A percentile compares a stretch with the other conserved stretches of the same genome.
phyloP scores from a whole-genome alignment of 139 green algal species.

The Chlamydomonas eustigma region DNA sequence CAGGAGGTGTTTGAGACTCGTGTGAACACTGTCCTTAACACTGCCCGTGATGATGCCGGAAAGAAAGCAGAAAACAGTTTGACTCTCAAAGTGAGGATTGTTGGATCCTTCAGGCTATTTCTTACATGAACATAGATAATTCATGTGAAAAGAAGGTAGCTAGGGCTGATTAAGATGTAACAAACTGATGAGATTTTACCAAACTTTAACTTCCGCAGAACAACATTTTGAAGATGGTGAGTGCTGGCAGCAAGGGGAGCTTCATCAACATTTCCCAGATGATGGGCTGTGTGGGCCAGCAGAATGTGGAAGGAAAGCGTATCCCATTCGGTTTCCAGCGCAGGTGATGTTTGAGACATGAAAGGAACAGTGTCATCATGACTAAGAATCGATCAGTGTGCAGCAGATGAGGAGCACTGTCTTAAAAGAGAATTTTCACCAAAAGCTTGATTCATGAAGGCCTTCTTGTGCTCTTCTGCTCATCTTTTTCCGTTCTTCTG shows the following conservation, averaged over 20 bases:
- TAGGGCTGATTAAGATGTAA: slow-evolving; percentile 8
- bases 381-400: too few relatives aligned
- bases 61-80: slow-evolving; percentile 85
- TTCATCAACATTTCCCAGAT: slow-evolving; percentile 99
- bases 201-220: slow-evolving; percentile 51
- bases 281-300: slow-evolving; percentile 98
- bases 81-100: slow-evolving; percentile 46
- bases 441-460: too few relatives aligned
- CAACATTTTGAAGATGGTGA: slow-evolving; percentile 99
- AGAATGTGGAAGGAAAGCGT: slow-evolving; percentile 99
- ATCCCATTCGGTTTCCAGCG: slow-evolving; percentile 95
- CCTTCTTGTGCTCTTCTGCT: too few relatives aligned
- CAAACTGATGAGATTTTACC: not conserved
- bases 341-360: too few relatives aligned
- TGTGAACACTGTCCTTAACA: slow-evolving; percentile 87
- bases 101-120: too few relatives aligned
- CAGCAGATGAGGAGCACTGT: too few relatives aligned
- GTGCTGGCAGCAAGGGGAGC: slow-evolving; percentile 88
- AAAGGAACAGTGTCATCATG: too few relatives aligned
- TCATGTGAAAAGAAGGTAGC: too few relatives aligned
- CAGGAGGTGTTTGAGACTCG: slow-evolving; percentile 92
- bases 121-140: too few relatives aligned
- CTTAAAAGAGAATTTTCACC: too few relatives aligned
- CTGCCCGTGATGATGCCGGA: slow-evolving; percentile 75
- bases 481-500: not conserved